Conservation (phyloP, 2,329 filamentous ascomycete genomes). For the Aspergillus luchuensis region DNA sequence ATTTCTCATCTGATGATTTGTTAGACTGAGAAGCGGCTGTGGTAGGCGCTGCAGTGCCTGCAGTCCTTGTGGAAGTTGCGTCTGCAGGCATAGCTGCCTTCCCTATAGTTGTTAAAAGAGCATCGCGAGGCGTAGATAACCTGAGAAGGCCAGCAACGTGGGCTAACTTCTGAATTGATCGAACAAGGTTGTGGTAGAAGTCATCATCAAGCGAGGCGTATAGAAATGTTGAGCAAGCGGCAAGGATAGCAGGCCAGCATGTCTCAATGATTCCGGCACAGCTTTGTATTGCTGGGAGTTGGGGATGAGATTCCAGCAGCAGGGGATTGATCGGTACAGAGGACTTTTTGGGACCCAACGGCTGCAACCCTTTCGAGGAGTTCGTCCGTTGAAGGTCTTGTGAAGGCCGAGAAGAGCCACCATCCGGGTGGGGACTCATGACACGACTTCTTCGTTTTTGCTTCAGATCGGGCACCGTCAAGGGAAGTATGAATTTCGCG, state of each 20-base stretch:
- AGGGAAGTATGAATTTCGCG: conserved; percentile 86
- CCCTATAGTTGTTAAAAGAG: conserved; percentile 88
- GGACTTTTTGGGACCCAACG: conserved; percentile 28
- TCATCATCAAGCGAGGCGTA: conserved; percentile 90
- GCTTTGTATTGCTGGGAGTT: conserved; percentile 69
- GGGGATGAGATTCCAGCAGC: conserved; percentile 69
- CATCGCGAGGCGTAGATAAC: conserved; percentile 83
- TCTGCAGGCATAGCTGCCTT: conserved; percentile 92
- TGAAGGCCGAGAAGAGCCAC: conserved; percentile 30
- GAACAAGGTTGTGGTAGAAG: conserved; percentile 88
- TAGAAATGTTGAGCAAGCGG: conserved; percentile 92
- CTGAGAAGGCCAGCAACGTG: conserved; percentile 90
- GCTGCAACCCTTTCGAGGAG: conserved; percentile 27
- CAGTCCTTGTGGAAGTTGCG: conserved; percentile 32
- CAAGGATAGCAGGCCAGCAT: conserved; percentile 94
- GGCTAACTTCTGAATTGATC: conserved; percentile 91
- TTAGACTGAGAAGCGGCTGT: conserved; percentile 24
- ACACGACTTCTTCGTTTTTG: conserved; percentile 50
- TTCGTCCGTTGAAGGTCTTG: conserved; percentile 37
- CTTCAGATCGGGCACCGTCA: conserved; percentile 77
- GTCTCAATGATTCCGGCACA: conserved; percentile 83
- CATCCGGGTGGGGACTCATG: conserved; percentile 40
- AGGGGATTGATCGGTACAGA: conserved; percentile 77
- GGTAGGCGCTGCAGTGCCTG: conserved; percentile 19
- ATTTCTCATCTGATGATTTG: conserved; percentile 33